Evolutionary conservation across 495 filamentous ascomycete genomes (phyloP), one percentile per base, ranked within the genome.

Genomic region (Lepraria neglecta): DNA sequence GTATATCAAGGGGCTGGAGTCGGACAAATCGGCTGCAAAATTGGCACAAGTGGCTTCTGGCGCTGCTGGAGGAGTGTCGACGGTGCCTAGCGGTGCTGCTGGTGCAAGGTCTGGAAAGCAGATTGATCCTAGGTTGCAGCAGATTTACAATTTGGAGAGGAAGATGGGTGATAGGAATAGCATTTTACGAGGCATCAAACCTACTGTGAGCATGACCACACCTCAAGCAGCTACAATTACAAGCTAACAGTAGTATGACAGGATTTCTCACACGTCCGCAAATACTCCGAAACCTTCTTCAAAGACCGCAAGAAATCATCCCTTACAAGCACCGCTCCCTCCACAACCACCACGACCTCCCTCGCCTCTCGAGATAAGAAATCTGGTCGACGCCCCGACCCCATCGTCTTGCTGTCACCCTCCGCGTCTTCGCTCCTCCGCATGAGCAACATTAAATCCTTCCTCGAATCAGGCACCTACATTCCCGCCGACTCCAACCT

Each of bases 321-420:
- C 63, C 53, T 60, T 67, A 30, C 69, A 64, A 28, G 77, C 76
- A 64, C 64, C 65, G 55, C 69, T 70, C 33, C 63, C 74, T 28
- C 68, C 64, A 64, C 69, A 69, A 27, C 77, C 69, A 47, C 69
- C 74, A n/a, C 76, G 74, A 58, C 67, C 9, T 61, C 67, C 35
- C 48, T 67, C 19, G 64, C 76, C 11, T 70, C 69, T 27, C 76
- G 85, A 38, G 71, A 70, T 65, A 78, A 82, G 67, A 82, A 80
- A 59, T 73, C 80, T 58, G 73, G 73, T 68, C 80, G 82, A 15
- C 84, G 90, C 42, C 83, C 84, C 54, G 91, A 98, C 70, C 95
- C 95, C 24, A 99, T 99, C 74, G 96, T 99, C 75, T 84, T 99
- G 15, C 86, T 99, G 68, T 97, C 95, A 3, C 94, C 95, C n/a